Percentiles rank a stretch among this genome's conserved stretches.
These are phyloP conservation scores for Coprinopsis strossmayeri DNA, from an alignment of 768 basidiomycete species.

Conservation along the genomic window DNA sequence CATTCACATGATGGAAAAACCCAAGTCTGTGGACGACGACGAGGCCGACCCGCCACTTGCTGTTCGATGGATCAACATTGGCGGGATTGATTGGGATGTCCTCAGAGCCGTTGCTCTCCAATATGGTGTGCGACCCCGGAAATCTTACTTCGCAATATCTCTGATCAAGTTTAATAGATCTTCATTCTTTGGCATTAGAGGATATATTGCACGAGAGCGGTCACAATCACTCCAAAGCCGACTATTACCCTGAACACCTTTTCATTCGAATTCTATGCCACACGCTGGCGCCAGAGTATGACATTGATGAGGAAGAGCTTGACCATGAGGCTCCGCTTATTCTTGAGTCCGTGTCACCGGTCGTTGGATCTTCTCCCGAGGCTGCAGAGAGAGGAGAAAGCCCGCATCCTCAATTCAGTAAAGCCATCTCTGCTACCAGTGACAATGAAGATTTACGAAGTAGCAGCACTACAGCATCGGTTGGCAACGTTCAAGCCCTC, in stretches of 20 bases:
- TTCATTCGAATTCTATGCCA: slow-evolving; percentile 58
- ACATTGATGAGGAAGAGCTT: neutral
- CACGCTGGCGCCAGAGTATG: slow-evolving; percentile 20
- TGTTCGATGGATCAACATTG: slow-evolving; percentile 59
- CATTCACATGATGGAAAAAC: slow-evolving; percentile 34
- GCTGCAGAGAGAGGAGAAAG: slow-evolving; percentile 2
- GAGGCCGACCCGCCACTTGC: slow-evolving; percentile 32
- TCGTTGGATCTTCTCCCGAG: neutral
- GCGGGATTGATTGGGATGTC: slow-evolving; percentile 58
- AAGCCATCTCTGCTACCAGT: neutral
- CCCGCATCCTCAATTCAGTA: too few relatives aligned
- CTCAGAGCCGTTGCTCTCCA: slow-evolving; percentile 51
- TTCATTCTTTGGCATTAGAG: slow-evolving; percentile 62
- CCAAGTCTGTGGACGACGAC: slow-evolving; percentile 1
- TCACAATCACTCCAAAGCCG: slow-evolving; percentile 41
- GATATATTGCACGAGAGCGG: slow-evolving; percentile 53
- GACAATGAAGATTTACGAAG: neutral
- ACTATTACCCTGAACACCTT: slow-evolving; percentile 49
- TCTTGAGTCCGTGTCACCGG: too few relatives aligned
- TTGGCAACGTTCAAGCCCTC: neutral
- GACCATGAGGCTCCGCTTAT: too few relatives aligned
- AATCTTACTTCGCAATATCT: slow-evolving; percentile 5
- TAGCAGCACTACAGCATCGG: neutral
- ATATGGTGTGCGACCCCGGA: slow-evolving; percentile 38
- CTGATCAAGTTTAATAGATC: slow-evolving; percentile 28